Conservation (phyloP, 371 early-diverging fungal species). For the Lichtheimia ramosa region DNA sequence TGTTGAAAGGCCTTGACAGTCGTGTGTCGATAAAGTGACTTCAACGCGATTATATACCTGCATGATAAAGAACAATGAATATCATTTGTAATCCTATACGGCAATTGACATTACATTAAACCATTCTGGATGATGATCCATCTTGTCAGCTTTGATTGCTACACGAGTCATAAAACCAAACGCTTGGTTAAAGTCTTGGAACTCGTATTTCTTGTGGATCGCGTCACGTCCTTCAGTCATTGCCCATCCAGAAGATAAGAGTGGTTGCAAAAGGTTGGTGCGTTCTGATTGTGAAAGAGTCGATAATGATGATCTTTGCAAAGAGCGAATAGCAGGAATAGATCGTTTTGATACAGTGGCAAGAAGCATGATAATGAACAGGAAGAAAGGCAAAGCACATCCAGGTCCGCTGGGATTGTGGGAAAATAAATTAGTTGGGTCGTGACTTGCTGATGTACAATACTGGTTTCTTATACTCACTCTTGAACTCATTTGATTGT, state of each 20-base stretch:
- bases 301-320: conserved; percentile 22
- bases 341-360: background rate
- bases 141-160: conserved; percentile 87
- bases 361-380: background rate
- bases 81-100: background rate
- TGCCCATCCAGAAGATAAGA: conserved; percentile 62
- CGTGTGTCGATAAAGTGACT: conserved; percentile 88
- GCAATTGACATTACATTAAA: conserved; percentile 65
- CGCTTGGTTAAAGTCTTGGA: conserved; percentile 84
- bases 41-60: conserved; percentile 90
- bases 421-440: background rate
- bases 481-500: too few species aligned
- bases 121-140: conserved; percentile 96
- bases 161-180: conserved; percentile 95
- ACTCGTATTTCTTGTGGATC: conserved; percentile 75
- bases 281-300: conserved; percentile 55
- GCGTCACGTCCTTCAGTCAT: conserved; percentile 76
- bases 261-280: conserved; percentile 44
- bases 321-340: background rate
- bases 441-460: background rate
- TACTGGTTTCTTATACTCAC: too few species aligned
- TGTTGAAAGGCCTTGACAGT: conserved; percentile 79
- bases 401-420: conserved; percentile 2
- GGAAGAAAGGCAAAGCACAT: background rate
- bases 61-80: background rate